Percentiles rank a stretch among this genome's conserved stretches.
Evolutionary conservation across 768 basidiomycete species (phyloP).

Genomic region (Tylopilus subfusipes): DNA sequence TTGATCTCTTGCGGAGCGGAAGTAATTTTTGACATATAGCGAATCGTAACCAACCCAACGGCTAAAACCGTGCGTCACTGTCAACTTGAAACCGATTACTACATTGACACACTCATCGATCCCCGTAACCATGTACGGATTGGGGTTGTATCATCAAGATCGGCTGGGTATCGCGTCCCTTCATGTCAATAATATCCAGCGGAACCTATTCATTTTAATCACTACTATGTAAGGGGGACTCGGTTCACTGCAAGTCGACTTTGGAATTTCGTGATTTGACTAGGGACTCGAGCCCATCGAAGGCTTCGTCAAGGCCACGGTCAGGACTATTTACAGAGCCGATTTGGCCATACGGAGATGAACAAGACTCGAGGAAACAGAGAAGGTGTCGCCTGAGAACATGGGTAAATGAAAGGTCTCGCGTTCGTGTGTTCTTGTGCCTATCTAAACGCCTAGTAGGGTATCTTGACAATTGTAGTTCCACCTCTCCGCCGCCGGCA

Average conservation of each 20-base stretch:
- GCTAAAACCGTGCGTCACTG: background rate
- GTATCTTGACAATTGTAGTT: background rate
- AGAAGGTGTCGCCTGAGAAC: background rate
- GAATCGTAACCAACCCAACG: background rate
- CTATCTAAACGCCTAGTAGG: background rate
- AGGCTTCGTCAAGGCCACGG: background rate
- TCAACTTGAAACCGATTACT: conserved; percentile 10
- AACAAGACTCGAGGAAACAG: background rate
- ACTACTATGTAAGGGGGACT: background rate
- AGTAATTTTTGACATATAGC: background rate
- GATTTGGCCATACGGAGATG: conserved; percentile 4
- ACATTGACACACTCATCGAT: background rate
- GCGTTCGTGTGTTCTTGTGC: conserved; percentile 1
- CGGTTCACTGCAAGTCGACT: background rate
- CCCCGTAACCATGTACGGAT: background rate
- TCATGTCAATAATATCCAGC: background rate
- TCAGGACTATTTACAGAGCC: background rate
- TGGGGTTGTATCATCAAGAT: background rate
- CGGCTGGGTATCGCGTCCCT: background rate
- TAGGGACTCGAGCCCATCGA: background rate
- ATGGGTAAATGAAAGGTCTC: background rate
- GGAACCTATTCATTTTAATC: background rate
- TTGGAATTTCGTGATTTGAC: background rate
- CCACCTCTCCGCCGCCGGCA: conserved; percentile 1
- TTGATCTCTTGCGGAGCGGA: background rate